Conservation (phyloP, 2,329 filamentous ascomycete species). For the Lachnellula cervina region DNA sequence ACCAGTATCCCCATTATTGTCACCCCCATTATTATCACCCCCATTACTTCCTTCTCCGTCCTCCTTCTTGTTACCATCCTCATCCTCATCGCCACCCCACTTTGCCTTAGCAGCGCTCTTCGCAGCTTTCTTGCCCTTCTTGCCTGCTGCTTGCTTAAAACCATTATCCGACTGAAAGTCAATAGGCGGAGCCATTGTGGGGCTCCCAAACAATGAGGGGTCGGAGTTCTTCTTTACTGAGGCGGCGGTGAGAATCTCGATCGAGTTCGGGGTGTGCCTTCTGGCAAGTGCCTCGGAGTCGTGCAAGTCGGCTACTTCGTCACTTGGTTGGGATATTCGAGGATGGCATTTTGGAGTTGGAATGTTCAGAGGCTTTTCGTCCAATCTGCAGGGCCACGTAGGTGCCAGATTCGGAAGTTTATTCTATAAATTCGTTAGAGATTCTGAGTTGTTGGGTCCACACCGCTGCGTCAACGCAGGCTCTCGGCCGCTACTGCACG, state of each 20-base stretch:
- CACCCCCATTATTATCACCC: conserved; percentile 33
- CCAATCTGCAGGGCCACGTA: conserved; percentile 27
- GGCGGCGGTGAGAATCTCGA: conserved; percentile 18
- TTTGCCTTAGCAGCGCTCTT: conserved; percentile 39
- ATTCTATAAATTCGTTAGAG: conserved; percentile 30
- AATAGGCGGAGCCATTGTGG: conserved; percentile 42
- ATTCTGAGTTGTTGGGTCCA: conserved; percentile 28
- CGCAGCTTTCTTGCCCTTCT: conserved; percentile 36
- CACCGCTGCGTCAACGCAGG: conserved; percentile 26
- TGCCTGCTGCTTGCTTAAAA: conserved; percentile 50
- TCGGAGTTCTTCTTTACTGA: conserved; percentile 15
- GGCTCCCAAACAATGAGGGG: conserved; percentile 41
- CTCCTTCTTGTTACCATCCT: conserved; percentile 41
- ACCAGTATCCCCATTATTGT: conserved; percentile 30
- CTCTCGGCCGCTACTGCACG: conserved; percentile 30
- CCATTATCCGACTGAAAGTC: conserved; percentile 54
- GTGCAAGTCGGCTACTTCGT: conserved; percentile 19
- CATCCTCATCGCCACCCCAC: conserved; percentile 43
- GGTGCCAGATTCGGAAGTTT: conserved; percentile 22
- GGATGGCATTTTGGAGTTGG: conserved; percentile 18
- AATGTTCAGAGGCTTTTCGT: conserved; percentile 18
- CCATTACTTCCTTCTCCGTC: conserved; percentile 34
- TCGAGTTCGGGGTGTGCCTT: conserved; percentile 19
- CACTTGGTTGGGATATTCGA: conserved; percentile 8
- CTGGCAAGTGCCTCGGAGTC: conserved; percentile 28